A percentile compares a stretch with the other conserved stretches of the same genome.
phyloP scores from a whole-genome alignment of 2,329 filamentous ascomycete genomes.

The Colletotrichum sp. region DNA sequence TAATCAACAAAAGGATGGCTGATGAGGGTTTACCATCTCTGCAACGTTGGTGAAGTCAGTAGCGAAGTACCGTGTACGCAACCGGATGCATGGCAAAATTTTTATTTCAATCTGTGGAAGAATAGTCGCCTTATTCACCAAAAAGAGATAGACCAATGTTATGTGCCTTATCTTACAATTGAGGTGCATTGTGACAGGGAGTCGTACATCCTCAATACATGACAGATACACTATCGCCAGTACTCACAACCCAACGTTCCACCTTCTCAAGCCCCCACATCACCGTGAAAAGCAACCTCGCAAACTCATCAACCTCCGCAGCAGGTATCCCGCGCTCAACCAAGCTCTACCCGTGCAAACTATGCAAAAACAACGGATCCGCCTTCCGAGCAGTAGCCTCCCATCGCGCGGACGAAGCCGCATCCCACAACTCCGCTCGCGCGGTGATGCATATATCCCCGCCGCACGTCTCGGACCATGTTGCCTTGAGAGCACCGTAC shows the following conservation, averaged over 20 bases:
- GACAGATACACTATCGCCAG: not conserved
- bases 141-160: no score
- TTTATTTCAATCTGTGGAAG: not conserved
- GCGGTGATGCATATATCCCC: slow-evolving; percentile 11
- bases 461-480: not conserved
- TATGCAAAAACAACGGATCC: slow-evolving; percentile 7
- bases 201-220: not conserved
- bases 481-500: not conserved
- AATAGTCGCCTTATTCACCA: no score
- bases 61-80: no score
- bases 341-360: not conserved
- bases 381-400: not conserved
- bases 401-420: slow-evolving; percentile 5
- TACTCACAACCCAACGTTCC: slow-evolving; percentile 9
- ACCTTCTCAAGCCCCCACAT: slow-evolving; percentile 20
- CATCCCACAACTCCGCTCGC: slow-evolving; percentile 6
- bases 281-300: slow-evolving; percentile 3
- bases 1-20: not conserved
- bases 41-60: not conserved
- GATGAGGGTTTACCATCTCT: not conserved
- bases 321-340: slow-evolving; percentile 4
- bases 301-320: slow-evolving; percentile 15
- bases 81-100: no score
- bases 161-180: no score
- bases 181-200: not conserved